These are phyloP conservation scores for Boletus sp. DNA, from an alignment of 768 basidiomycete genomes.

Conservation along the genomic window DNA sequence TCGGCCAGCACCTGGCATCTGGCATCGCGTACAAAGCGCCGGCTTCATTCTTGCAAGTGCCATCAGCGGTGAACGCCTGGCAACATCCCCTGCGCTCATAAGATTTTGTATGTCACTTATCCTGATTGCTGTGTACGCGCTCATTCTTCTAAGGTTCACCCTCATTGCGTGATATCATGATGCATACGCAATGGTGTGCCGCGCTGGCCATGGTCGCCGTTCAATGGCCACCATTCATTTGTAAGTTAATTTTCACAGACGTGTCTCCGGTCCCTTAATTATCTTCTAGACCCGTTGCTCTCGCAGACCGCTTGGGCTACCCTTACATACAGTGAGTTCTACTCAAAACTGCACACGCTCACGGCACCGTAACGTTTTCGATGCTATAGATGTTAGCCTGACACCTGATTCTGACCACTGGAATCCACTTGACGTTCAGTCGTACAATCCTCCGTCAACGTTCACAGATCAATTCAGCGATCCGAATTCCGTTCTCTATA, in stretches of 20 bases:
- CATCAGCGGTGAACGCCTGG: constrained; percentile 85
- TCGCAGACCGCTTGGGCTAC: constrained; percentile 88
- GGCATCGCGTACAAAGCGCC: constrained; percentile 74
- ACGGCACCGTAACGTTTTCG: constrained; percentile 7
- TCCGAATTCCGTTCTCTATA: constrained; percentile 68
- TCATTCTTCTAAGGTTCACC: constrained; percentile 66
- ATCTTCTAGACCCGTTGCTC: constrained; percentile 74
- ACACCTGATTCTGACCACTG: constrained; percentile 55
- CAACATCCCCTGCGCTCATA: constrained; percentile 80
- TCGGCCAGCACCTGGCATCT: constrained; percentile 56
- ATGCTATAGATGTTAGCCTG: constrained; percentile 65
- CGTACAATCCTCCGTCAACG: constrained; percentile 61
- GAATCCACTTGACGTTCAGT: constrained; percentile 57
- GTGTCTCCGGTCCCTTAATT: constrained; percentile 13
- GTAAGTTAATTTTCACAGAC: constrained; percentile 43
- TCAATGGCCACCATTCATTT: constrained; percentile 90
- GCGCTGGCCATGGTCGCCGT: constrained; percentile 91
- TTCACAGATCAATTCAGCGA: constrained; percentile 76
- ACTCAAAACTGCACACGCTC: constrained; percentile 7
- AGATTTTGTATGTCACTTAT: constrained; percentile 68
- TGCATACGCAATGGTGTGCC: constrained; percentile 92
- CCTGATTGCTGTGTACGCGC: constrained; percentile 9
- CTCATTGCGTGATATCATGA: constrained; percentile 85
- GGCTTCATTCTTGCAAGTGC: constrained; percentile 91
- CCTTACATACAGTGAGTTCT: constrained; percentile 60